Conservation (phyloP, 208 protist species). For the Wallacemonas sp. region DNA sequence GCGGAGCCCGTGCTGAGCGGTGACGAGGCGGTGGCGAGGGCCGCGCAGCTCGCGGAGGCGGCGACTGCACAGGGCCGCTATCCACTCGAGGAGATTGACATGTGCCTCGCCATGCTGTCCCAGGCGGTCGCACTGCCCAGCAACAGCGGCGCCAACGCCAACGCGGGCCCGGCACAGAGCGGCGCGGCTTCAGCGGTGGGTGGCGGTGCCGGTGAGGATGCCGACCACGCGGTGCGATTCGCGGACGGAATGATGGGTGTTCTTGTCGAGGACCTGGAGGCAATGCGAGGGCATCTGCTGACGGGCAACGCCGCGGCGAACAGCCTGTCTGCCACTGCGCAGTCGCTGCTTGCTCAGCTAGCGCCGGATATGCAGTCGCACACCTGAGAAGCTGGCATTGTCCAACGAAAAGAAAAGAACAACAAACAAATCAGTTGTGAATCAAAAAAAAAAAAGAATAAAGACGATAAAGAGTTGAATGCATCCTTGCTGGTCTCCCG, state of each 20-base stretch:
- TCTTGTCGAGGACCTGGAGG: neutral
- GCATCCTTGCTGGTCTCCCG: too few relatives aligned
- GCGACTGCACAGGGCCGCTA: neutral
- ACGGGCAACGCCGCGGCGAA: neutral
- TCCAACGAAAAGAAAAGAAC: too few relatives aligned
- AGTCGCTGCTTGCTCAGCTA: neutral
- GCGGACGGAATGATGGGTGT: neutral
- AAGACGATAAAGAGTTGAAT: neutral
- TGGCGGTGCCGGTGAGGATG: neutral
- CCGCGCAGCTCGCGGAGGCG: neutral
- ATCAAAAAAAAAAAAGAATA: neutral
- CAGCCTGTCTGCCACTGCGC: neutral
- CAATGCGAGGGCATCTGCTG: neutral
- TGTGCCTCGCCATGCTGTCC: neutral
- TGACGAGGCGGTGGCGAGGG: neutral
- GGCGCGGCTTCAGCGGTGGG: neutral
- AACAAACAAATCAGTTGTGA: too few relatives aligned
- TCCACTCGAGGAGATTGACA: neutral
- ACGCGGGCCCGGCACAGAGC: neutral
- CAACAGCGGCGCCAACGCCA: constrained; percentile 1
- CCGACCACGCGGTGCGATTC: neutral
- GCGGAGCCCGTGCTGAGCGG: constrained; percentile 22
- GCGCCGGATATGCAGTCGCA: neutral
- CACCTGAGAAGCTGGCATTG: too few relatives aligned
- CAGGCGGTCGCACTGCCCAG: neutral